Base-by-base conservation (phyloP, 2,329 filamentous ascomycete species). In the Neopestalotiopsis rosae region DNA sequence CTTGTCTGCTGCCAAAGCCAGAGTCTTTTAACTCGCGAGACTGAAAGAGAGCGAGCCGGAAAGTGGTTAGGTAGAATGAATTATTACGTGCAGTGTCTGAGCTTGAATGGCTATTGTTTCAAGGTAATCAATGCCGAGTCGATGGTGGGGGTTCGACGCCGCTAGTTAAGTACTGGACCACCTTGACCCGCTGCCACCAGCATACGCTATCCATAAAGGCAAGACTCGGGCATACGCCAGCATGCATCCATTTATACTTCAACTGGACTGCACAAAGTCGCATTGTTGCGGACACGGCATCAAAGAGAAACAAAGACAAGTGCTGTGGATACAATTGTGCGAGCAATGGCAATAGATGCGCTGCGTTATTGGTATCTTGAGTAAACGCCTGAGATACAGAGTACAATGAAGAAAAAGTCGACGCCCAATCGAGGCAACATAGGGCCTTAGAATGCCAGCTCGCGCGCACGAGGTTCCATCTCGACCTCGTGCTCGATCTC, bases 401-500 rank as follows among this genome's bases (percentile, higher is more conserved):
- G 45, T 49, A 61, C 67, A 65, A 52, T 68, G 45, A 40, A 32
- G 68, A 45, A 40, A 63, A 28, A 62, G 62, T 28, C 24, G 30
- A 30, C n/a, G 52, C 61, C 49, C 57, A 32, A n/a, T 10, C 6
- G 10, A 57, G 13, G 63, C 45, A 14, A 20, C 13, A n/a, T 10
- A 7, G 6, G 45, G 10, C 42, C 28, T 71, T 77, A 79, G 70
- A 78, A 79, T 17, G 75, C 77, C 56, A 79, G 72, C 65, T 78
- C 76, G 30, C 73, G 72, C 30, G 74, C 71, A 66, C 74, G 74
- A 45, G 74, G 71, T 59, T 76, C 77, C 67, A 85, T 85, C 80
- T 94, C 92, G 69, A 91, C 89, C 81, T 94, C 92, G 78, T 93
- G 92, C 82, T 95, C 92, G 80, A 94, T 94, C 82, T 94, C 88